A percentile compares a stretch with the other conserved stretches of the same genome.
These are phyloP conservation scores for Penicillium maclennaniae DNA, from an alignment of 495 filamentous ascomycete species.

Conservation along the genomic window DNA sequence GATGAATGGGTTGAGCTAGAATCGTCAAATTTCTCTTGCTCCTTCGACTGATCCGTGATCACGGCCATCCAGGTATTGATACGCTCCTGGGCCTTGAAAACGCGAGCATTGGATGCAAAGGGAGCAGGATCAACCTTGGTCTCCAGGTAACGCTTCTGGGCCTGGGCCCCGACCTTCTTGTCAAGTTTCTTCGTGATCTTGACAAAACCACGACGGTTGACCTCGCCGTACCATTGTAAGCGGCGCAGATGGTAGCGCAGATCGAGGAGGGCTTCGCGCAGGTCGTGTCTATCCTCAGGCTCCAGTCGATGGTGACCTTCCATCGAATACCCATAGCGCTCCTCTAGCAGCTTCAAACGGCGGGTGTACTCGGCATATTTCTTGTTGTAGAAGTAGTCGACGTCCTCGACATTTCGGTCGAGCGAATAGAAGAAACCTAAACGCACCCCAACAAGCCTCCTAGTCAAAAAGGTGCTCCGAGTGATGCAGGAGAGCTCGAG, in stretches of 20 bases:
- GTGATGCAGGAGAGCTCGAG: not conserved
- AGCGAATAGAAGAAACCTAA: conserved; percentile 91
- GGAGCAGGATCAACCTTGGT: conserved; percentile 81
- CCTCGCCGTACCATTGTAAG: conserved; percentile 95
- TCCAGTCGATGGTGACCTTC: conserved; percentile 51
- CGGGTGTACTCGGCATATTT: conserved; percentile 80
- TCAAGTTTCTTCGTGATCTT: conserved; percentile 99
- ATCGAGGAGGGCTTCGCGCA: conserved; percentile 84
- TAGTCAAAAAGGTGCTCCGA: conserved; percentile 14
- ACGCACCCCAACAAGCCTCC: conserved; percentile 7
- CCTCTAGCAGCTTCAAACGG: conserved; percentile 76
- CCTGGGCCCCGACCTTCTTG: conserved; percentile 74
- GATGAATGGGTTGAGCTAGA: conserved; percentile 65
- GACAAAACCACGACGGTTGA: conserved; percentile 89
- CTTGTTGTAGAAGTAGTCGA: conserved; percentile 93
- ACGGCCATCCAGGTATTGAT: conserved; percentile 90
- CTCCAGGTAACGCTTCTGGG: conserved; percentile 77
- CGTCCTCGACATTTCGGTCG: conserved; percentile 93
- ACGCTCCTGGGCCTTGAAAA: conserved; percentile 61
- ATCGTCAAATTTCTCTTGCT: conserved; percentile 72
- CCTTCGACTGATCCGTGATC: conserved; percentile 44
- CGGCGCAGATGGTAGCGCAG: conserved; percentile 82
- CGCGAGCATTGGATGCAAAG: conserved; percentile 73
- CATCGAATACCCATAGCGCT: conserved; percentile 67
- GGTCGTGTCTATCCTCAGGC: conserved; percentile 78